Evolutionary conservation across 257 asterid genomes (phyloP).

Genomic region (Agastache rugosa): DNA sequence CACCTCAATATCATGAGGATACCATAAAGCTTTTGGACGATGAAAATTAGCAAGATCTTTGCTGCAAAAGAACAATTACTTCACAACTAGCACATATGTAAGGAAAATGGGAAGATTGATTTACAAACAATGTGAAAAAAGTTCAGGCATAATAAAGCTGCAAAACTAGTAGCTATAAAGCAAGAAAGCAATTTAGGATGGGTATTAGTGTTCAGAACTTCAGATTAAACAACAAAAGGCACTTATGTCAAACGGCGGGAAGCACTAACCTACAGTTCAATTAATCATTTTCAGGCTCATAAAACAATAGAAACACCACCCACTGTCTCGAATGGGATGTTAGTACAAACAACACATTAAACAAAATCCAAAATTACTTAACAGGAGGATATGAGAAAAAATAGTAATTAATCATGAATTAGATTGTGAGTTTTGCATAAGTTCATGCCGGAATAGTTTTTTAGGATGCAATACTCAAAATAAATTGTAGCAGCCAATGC

Average conservation of each 20-base stretch:
- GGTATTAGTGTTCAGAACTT: not conserved
- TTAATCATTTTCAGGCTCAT: slow-evolving; percentile 20
- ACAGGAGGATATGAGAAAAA: not conserved
- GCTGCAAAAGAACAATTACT: slow-evolving; percentile 60
- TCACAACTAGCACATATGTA: slow-evolving; percentile 39
- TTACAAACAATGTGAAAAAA: slow-evolving; percentile 24
- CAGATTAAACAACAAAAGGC: not conserved
- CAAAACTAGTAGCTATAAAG: slow-evolving; percentile 10
- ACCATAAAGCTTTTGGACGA: slow-evolving; percentile 96
- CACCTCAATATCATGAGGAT: slow-evolving; percentile 98
- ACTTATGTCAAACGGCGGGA: not conserved
- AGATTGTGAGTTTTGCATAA: not conserved
- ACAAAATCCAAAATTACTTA: not conserved
- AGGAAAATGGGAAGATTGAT: slow-evolving; percentile 25
- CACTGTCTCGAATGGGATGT: slow-evolving; percentile 3
- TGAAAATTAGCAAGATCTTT: slow-evolving; percentile 97
- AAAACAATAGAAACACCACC: slow-evolving; percentile 12
- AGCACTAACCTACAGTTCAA: slow-evolving; percentile 11
- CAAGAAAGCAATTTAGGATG: not conserved
- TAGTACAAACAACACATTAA: not conserved
- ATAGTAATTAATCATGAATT: not conserved
- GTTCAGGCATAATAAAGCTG: slow-evolving; percentile 34
- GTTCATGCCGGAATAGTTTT: not conserved
- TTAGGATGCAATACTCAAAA: not conserved
- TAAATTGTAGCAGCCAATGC: slow-evolving; percentile 1